phyloP scores from a whole-genome alignment of 768 basidiomycete species.

The Rhodosporidiobolus sp. region DNA sequence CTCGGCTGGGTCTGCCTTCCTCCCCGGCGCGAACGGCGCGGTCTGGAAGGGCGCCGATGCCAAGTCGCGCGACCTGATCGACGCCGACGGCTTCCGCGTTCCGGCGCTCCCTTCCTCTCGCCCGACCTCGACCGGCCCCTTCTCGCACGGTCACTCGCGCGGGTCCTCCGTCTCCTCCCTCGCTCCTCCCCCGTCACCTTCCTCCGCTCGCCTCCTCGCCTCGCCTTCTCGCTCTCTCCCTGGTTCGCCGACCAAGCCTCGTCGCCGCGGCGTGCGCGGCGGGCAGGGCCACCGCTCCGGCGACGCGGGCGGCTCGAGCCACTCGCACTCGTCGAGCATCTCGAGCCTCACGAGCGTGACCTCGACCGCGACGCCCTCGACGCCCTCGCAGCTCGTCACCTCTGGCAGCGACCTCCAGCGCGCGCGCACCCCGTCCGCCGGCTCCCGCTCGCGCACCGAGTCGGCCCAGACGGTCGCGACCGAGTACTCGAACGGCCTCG shows the following conservation, averaged over 20 bases:
- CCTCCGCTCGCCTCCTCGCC: background rate
- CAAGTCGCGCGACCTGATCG: slow-evolving; percentile 21
- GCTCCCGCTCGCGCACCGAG: slow-evolving; percentile 20
- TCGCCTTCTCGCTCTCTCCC: slow-evolving; percentile 20
- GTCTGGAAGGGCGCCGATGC: slow-evolving; percentile 30
- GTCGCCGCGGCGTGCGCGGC: slow-evolving; percentile 38
- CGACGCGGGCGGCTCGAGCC: slow-evolving; percentile 4
- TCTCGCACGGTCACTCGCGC: slow-evolving; percentile 23
- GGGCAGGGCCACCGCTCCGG: slow-evolving; percentile 30
- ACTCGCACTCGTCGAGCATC: slow-evolving; percentile 20
- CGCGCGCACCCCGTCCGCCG: slow-evolving; percentile 1
- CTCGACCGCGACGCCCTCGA: slow-evolving; percentile 26
- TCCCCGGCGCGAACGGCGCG: background rate
- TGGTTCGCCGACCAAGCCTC: slow-evolving; percentile 36
- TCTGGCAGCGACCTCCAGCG: background rate
- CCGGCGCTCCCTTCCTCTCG: slow-evolving; percentile 16
- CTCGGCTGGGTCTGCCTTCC: background rate
- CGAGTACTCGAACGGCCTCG: slow-evolving; percentile 45
- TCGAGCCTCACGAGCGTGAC: slow-evolving; percentile 29
- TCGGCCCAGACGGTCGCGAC: slow-evolving; percentile 24
- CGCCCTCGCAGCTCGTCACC: slow-evolving; percentile 8
- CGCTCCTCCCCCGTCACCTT: slow-evolving; percentile 19
- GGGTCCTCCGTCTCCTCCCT: slow-evolving; percentile 22
- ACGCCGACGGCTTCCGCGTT: slow-evolving; percentile 23
- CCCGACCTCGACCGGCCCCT: background rate